Conservation (phyloP, 2,329 filamentous ascomycete genomes). For the Huntiella bhutanensis region DNA sequence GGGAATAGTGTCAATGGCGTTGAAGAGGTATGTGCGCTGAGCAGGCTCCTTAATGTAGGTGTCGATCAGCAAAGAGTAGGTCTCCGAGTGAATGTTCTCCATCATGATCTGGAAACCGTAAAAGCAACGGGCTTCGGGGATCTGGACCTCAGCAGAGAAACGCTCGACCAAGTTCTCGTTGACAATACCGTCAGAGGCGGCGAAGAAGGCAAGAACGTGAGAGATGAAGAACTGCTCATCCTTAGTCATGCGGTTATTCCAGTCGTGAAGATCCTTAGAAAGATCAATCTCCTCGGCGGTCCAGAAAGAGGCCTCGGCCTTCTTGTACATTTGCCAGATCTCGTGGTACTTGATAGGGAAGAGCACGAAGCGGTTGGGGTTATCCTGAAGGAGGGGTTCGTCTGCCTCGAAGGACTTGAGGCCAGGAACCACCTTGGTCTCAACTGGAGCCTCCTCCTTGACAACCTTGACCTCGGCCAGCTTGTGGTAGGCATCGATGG, state of each 20-base stretch:
- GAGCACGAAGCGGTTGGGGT: conserved; percentile 86
- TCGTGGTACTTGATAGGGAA: conserved; percentile 99
- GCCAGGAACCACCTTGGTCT: conserved; percentile 30
- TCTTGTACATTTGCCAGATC: conserved; percentile 99
- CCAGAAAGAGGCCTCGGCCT: conserved; percentile 98
- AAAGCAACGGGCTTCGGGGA: conserved; percentile 97
- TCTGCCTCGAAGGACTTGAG: conserved; percentile 54
- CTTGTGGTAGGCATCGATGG: conserved; percentile 33
- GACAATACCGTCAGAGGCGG: conserved; percentile 95
- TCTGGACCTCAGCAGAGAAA: conserved; percentile 91
- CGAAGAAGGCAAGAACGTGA: conserved; percentile 97
- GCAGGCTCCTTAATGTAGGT: conserved; percentile 97
- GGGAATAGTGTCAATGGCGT: conserved; percentile 96
- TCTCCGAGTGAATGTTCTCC: conserved; percentile 99
- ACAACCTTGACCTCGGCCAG: conserved; percentile 22
- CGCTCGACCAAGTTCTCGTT: conserved; percentile 98
- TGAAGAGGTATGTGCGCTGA: conserved; percentile 88
- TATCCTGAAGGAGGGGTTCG: conserved; percentile 88
- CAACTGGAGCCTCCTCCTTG: conserved; percentile 17
- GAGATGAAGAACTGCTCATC: conserved; percentile 98
- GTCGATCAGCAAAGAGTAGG: conserved; percentile 96
- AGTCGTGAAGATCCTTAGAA: conserved; percentile 96
- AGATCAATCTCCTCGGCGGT: conserved; percentile 98
- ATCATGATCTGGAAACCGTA: conserved; percentile 99
- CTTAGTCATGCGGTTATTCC: conserved; percentile 93